phyloP scores from a whole-genome alignment of 805 yeast species.

The Cyberlindnera mississippiensis region DNA sequence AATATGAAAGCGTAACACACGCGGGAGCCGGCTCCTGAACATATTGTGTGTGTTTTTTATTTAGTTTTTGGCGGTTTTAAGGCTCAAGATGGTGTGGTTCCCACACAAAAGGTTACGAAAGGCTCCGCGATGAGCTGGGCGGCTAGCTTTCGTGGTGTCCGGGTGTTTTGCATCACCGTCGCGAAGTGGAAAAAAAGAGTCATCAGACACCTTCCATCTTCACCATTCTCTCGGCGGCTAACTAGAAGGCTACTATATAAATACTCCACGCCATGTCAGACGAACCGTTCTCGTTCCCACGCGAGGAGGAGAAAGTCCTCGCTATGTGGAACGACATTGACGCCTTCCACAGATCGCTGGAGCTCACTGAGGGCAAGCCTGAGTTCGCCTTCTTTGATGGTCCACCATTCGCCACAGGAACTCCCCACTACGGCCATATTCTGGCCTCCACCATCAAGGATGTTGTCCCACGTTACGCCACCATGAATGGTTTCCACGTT shows the following conservation, averaged over 20 bases:
- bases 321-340: conserved; percentile 84
- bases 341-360: conserved; percentile 87
- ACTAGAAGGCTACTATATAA: too few relatives aligned
- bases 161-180: not conserved
- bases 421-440: conserved; percentile 98
- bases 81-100: too few relatives aligned
- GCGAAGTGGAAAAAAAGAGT: not conserved
- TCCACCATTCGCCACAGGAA: conserved; percentile 99
- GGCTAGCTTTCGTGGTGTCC: not conserved
- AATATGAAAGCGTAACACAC: too few relatives aligned
- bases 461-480: conserved; percentile 95
- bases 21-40: too few relatives aligned
- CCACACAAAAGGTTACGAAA: too few relatives aligned
- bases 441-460: conserved; percentile 96
- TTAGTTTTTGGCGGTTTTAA: too few relatives aligned
- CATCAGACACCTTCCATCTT: not conserved
- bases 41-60: too few relatives aligned
- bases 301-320: conserved; percentile 82
- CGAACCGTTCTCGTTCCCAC: conserved; percentile 68
- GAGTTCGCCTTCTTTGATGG: conserved; percentile 96
- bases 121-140: too few relatives aligned
- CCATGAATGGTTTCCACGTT: conserved; percentile 94
- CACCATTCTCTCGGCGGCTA: too few relatives aligned
- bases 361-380: conserved; percentile 80
- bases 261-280: conserved; percentile 31